Base-by-base conservation (phyloP, 2,329 filamentous ascomycete species). In the Fusarium concolor region DNA sequence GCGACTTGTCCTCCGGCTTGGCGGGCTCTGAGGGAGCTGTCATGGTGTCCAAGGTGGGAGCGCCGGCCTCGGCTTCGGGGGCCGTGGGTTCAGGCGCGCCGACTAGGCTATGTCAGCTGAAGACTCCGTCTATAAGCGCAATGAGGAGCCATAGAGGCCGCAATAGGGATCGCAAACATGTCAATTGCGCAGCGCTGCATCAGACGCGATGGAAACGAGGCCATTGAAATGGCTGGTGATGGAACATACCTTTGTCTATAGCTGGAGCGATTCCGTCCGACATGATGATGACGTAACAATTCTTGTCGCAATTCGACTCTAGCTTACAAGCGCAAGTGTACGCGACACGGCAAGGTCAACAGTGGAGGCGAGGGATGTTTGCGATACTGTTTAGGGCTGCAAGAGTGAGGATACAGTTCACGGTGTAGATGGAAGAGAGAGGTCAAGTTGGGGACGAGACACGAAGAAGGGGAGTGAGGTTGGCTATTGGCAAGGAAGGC, bases 261-360 rank as follows among this genome's bases (percentile, higher is more conserved):
- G 77, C 76, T 68, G 74, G 74, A 55, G 75, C 71, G 62, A 75
- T 74, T 67, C 71, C 74, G 75, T 79, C 75, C 59, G 77, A 72
- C 77, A 79, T 79, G 71, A 53, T 62, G 75, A 74, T 76, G 74
- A 77, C 72, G 76, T 76, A 77, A 77, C 71, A 68, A 59, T 41
- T 56, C 62, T 38, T 55, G 66, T 68, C 65, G 71, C 63, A 54
- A 43, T 35, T 52, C 51, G 56, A 63, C 41, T 66, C 59, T 71
- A 33, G 56, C 56, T 68, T 70, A 58, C 37, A 65, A 46, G 49
- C 31, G 55, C 45, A 39, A 51, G 64, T 64, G 26, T 53, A 60
- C 56, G 52, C 56, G 62, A 56, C 35, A 42, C 42, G 26, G 45
- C n/a, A 43, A 53, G 42, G 37, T 51, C 45, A 58, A 53, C 39